A percentile compares a stretch with the other conserved stretches of the same genome.
These are phyloP conservation scores for Colletotrichum godetiae DNA, from an alignment of 2,329 filamentous ascomycete genomes.

Conservation along the genomic window DNA sequence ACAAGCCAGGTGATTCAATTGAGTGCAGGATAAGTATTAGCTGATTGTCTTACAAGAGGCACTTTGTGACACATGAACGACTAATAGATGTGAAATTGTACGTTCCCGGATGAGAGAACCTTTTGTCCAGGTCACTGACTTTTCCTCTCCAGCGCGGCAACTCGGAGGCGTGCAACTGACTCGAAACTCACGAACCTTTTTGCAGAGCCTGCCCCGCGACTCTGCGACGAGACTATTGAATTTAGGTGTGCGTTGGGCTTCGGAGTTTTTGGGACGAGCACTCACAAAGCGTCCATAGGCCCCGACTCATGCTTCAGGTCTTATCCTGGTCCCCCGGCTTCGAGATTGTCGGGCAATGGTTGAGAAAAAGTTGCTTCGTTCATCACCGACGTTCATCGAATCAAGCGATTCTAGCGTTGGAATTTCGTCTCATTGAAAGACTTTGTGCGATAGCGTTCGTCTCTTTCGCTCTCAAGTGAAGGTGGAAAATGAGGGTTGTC, in stretches of 20 bases:
- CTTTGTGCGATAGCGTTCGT: not conserved
- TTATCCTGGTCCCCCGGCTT: not conserved
- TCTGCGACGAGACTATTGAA: not conserved
- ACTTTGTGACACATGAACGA: not conserved
- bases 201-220: constrained; percentile 4
- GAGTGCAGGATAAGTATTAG: not conserved
- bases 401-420: constrained; percentile 7
- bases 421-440: not conserved
- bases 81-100: not conserved
- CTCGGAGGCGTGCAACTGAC: constrained; percentile 14
- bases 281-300: constrained; percentile 1
- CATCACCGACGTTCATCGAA: not conserved
- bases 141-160: constrained; percentile 4
- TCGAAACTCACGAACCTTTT: constrained; percentile 15
- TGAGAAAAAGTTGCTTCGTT: not conserved
- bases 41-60: not conserved
- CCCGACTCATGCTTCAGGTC: constrained; percentile 19
- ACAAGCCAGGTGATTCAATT: not conserved
- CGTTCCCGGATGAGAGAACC: not conserved
- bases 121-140: constrained; percentile 4
- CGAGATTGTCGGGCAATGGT: not conserved
- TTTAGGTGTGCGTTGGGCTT: not conserved
- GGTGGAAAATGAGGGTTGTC: not conserved
- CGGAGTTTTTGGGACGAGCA: not conserved
- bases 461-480: not conserved